Conservation (phyloP, 768 basidiomycete species). For the Agrocybe praecox region DNA sequence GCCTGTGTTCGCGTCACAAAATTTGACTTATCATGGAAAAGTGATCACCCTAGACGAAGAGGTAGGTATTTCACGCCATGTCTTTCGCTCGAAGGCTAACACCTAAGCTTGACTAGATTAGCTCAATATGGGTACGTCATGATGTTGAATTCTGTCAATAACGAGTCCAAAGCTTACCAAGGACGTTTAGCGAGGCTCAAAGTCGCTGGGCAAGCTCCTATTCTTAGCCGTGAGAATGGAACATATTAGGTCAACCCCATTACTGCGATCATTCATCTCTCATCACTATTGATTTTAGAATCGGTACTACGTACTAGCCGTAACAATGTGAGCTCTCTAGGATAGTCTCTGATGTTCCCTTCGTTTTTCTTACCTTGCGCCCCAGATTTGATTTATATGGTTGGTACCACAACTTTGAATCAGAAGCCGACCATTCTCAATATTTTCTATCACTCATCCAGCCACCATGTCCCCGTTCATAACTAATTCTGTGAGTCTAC, state of each 20-base stretch:
- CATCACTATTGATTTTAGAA: not conserved
- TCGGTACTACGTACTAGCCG: not conserved
- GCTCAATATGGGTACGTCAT: not conserved
- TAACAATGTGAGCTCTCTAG: not conserved
- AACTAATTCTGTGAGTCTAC: not conserved
- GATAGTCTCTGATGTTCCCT: not conserved
- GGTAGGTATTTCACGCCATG: not conserved
- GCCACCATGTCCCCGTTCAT: not conserved
- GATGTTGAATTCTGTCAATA: too few relatives aligned
- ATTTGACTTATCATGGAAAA: not conserved
- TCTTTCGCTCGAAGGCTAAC: not conserved
- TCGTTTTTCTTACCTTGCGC: not conserved
- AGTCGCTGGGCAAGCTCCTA: not conserved
- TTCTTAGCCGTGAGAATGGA: not conserved
- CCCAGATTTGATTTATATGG: not conserved
- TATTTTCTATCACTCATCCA: not conserved
- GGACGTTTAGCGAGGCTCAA: not conserved
- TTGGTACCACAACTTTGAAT: not conserved
- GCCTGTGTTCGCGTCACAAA: too few relatives aligned
- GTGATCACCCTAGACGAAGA: not conserved
- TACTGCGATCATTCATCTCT: not conserved
- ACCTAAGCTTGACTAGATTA: not conserved
- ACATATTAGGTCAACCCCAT: not conserved
- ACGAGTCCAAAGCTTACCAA: not conserved
- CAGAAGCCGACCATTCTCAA: too few relatives aligned